Base-by-base conservation (phyloP, 176 grass and related monocot genomes). In the Aegilops longissima region DNA sequence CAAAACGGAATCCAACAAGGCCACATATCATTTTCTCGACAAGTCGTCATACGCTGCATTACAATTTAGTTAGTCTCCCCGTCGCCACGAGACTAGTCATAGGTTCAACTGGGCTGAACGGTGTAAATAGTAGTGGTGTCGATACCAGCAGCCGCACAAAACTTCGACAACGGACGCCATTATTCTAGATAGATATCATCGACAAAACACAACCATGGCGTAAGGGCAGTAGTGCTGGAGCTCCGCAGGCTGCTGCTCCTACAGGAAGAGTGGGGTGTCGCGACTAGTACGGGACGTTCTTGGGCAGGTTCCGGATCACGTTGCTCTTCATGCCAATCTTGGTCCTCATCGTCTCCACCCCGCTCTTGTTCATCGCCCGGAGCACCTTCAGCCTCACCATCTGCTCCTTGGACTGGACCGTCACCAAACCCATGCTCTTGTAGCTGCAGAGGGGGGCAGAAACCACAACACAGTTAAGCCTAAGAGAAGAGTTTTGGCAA, bases 281-380 rank as follows among this genome's bases (percentile, higher is more conserved):
- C 3, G 21, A 56, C 80, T 98, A 99, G 82, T 99, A 92, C 2
- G 94, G 88, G 61, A 88, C 86, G 84, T 99, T 99, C 81, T 91
- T 99, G 4, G 97, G 97, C n/a, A 99, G 97, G 61, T 99, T 96
- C 20, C 94, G 78, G 76, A 96, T 96, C 66, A 99, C 89, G 65
- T 99, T 99, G 70, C 89, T 96, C 88, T 92, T 99, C 90, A 94
- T 99, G 8, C 92, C 92, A 2, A 96, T 96, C 86, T 94, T 99
- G 24, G 80, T 88, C 12, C 97, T 83, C 97, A 96, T 99, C 0
- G 36, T 79, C 56, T 99, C 92, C 4, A 99, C 90, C 12, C 97
- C 94, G 2, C 64, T 72, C 77, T 2, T 93, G 83, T 87, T 99
- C 90, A 99, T 94, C 73, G 90, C 87, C 33, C 84, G 88, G 23